A percentile compares a stretch with the other conserved stretches of the same genome.
phyloP scores from a whole-genome alignment of 768 basidiomycete genomes.

The Rhodotorula babjevae region DNA sequence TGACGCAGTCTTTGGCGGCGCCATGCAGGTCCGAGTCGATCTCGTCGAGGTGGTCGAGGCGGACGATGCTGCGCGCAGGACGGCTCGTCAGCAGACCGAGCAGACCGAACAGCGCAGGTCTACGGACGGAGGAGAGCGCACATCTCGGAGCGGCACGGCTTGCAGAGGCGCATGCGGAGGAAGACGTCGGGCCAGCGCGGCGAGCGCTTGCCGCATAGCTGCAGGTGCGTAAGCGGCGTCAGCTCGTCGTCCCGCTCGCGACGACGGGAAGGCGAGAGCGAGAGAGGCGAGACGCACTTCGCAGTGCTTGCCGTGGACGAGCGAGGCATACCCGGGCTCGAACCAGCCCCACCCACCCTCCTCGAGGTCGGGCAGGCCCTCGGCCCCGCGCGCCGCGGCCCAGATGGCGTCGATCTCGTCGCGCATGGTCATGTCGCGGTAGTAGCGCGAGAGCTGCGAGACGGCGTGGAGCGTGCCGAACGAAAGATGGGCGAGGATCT shows the following conservation, averaged over 20 bases:
- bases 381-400: not conserved
- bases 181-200: not conserved
- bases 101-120: too few species aligned
- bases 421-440: not conserved
- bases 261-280: too few species aligned
- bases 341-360: not conserved
- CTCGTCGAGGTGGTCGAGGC: not conserved
- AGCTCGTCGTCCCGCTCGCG: too few species aligned
- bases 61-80: constrained; percentile 2
- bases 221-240: too few species aligned
- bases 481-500: not conserved
- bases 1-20: not conserved
- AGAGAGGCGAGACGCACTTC: not conserved
- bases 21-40: constrained; percentile 3
- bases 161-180: constrained; percentile 15
- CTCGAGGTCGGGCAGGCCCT: not conserved
- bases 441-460: not conserved
- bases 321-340: not conserved
- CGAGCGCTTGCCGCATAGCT: not conserved
- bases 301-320: constrained; percentile 1
- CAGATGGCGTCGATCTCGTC: not conserved
- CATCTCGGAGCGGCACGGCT: not conserved
- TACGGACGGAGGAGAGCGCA: not conserved
- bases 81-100: too few species aligned
- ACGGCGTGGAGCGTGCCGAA: not conserved